Conservation (phyloP, 805 yeast genomes). For the Henningerozyma blattae region DNA sequence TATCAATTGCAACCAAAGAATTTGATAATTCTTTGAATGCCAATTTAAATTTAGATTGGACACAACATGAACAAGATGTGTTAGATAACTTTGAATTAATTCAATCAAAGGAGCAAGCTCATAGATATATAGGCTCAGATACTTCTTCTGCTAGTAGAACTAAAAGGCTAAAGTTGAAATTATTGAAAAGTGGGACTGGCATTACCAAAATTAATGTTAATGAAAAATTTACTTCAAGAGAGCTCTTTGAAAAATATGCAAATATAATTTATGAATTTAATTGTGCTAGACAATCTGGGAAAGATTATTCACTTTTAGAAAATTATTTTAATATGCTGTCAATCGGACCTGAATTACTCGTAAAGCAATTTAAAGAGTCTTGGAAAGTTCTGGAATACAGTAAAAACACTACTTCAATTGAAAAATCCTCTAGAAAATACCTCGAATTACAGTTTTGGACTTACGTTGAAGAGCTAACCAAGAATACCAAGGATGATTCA, state of each 20-base stretch:
- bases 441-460: constrained; percentile 70
- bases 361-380: constrained; percentile 55
- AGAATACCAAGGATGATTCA: constrained; percentile 22
- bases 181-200: constrained; percentile 16
- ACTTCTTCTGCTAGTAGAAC: not conserved
- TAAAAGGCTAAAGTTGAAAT: not conserved
- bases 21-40: constrained; percentile 69
- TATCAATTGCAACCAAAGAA: constrained; percentile 63
- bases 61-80: constrained; percentile 60
- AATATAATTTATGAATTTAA: constrained; percentile 58
- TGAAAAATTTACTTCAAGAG: constrained; percentile 28
- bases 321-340: constrained; percentile 46
- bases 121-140: not conserved
- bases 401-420: constrained; percentile 27
- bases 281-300: constrained; percentile 42
- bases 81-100: constrained; percentile 55
- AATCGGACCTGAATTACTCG: too few species aligned
- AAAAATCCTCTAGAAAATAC: constrained; percentile 42
- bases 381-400: constrained; percentile 30
- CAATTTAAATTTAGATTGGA: constrained; percentile 77
- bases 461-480: constrained; percentile 65
- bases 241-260: constrained; percentile 65
- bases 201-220: constrained; percentile 30
- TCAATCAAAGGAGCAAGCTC: constrained; percentile 10
- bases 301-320: constrained; percentile 42